Percentiles rank a stretch among this genome's conserved stretches.
Conservation (phyloP, 306 rosid genomes). For the peach (Prunus persica) region DNA sequence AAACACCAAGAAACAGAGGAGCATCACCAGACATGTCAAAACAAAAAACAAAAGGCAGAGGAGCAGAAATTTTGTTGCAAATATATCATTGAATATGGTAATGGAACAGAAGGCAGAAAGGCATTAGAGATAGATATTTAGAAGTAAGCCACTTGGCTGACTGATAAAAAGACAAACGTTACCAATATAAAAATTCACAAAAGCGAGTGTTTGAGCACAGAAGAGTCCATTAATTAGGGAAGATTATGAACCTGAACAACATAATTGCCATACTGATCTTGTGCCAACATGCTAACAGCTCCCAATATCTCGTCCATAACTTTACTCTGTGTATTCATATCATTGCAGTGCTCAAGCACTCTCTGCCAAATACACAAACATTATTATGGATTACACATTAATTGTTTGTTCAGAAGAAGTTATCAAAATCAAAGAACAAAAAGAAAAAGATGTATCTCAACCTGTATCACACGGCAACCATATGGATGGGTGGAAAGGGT, state of each 20-base stretch:
- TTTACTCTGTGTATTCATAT: conserved; percentile 60
- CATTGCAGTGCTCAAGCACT: conserved; percentile 84
- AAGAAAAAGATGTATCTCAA: conserved; percentile 5
- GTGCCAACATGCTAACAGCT: conserved; percentile 93
- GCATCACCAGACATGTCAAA: neutral
- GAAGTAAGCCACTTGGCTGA: neutral
- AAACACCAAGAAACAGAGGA: neutral
- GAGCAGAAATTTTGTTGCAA: neutral
- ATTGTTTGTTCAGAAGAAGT: neutral
- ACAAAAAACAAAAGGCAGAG: neutral
- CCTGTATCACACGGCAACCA: conserved; percentile 97
- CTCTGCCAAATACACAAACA: conserved; percentile 51
- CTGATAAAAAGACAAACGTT: neutral
- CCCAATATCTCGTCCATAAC: conserved; percentile 95
- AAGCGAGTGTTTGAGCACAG: neutral
- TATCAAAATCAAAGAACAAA: neutral
- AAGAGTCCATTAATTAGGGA: conserved; percentile 6
- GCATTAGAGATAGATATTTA: neutral
- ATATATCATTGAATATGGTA: neutral
- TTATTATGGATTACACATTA: neutral
- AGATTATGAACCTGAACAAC: conserved; percentile 78
- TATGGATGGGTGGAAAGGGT: conserved; percentile 92
- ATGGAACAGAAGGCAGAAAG: neutral
- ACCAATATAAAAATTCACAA: neutral
- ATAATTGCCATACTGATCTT: conserved; percentile 95